Evolutionary conservation across 768 basidiomycete genomes (phyloP).

Genomic region (Amanita subjunquillea): DNA sequence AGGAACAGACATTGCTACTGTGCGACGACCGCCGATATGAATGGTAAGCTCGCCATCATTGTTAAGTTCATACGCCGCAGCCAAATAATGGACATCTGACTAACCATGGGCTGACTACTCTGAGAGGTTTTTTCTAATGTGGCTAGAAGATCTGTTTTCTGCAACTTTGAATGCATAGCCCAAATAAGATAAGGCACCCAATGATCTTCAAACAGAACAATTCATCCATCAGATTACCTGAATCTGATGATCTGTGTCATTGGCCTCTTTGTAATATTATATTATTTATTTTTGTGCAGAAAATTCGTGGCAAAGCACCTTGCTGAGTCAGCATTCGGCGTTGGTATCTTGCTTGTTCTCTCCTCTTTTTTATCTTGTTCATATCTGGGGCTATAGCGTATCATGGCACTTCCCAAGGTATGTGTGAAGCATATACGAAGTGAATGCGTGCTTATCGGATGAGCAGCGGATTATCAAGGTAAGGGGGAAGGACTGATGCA

Average conservation of each 20-base stretch:
- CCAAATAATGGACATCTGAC: background rate
- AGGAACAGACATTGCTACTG: constrained; percentile 30
- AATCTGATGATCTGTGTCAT: no score
- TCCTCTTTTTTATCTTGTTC: background rate
- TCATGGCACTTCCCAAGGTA: constrained; percentile 6
- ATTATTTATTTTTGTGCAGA: no score
- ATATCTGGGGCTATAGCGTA: constrained; percentile 1
- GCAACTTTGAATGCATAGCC: no score
- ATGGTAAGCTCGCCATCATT: background rate
- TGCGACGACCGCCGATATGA: background rate
- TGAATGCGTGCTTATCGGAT: constrained; percentile 2
- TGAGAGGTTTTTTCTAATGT: no score
- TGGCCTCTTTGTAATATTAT: no score
- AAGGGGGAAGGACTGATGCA: background rate
- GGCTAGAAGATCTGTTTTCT: no score
- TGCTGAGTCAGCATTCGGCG: constrained; percentile 4
- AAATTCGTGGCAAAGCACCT: no score
- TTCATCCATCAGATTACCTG: no score
- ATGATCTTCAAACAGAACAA: no score
- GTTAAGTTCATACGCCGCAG: background rate
- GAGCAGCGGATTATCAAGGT: constrained; percentile 7
- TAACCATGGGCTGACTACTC: no score
- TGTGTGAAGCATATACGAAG: background rate
- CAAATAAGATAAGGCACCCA: no score
- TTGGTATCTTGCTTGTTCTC: background rate